A percentile compares a stretch with the other conserved stretches of the same genome.
These are phyloP conservation scores for Kurtzmaniella fragi DNA, from an alignment of 805 yeast species.

Conservation along the genomic window DNA sequence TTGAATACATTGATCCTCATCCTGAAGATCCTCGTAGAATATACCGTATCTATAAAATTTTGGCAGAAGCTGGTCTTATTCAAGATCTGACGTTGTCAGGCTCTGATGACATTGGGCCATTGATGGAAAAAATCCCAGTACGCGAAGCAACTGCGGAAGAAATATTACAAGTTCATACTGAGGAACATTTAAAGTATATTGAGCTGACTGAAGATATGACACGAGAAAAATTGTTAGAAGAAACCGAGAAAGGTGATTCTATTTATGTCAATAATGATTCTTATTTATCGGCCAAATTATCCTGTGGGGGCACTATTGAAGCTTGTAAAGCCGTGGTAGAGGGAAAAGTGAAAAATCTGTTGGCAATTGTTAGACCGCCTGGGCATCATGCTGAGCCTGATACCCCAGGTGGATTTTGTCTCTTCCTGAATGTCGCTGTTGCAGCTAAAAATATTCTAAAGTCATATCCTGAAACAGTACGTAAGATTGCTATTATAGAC, in stretches of 20 bases:
- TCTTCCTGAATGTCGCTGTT: slow-evolving; percentile 94
- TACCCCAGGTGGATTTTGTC: slow-evolving; percentile 93
- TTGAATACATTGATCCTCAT: slow-evolving; percentile 95
- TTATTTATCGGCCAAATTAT: slow-evolving; percentile 75
- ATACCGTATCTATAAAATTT: slow-evolving; percentile 84
- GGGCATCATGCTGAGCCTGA: slow-evolving; percentile 99
- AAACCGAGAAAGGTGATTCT: slow-evolving; percentile 90
- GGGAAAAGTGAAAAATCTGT: slow-evolving; percentile 82
- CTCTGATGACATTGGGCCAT: slow-evolving; percentile 70
- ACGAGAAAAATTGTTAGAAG: slow-evolving; percentile 68
- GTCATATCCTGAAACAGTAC: slow-evolving; percentile 81
- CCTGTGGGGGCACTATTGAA: slow-evolving; percentile 97
- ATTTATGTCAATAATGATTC: slow-evolving; percentile 94
- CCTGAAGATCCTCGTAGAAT: slow-evolving; percentile 98
- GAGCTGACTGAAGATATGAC: slow-evolving; percentile 74
- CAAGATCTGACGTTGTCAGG: slow-evolving; percentile 73
- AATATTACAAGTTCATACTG: slow-evolving; percentile 78
- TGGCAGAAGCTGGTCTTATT: slow-evolving; percentile 91
- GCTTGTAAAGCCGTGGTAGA: slow-evolving; percentile 95
- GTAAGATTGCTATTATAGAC: slow-evolving; percentile 78
- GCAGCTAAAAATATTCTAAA: slow-evolving; percentile 85
- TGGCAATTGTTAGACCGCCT: slow-evolving; percentile 97
- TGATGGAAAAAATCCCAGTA: slow-evolving; percentile 85
- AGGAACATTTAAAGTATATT: slow-evolving; percentile 71
- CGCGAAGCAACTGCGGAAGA: slow-evolving; percentile 87